These are phyloP conservation scores for Sarocladiaceae sp. DNA, from an alignment of 2,329 filamentous ascomycete genomes.

Conservation along the genomic window DNA sequence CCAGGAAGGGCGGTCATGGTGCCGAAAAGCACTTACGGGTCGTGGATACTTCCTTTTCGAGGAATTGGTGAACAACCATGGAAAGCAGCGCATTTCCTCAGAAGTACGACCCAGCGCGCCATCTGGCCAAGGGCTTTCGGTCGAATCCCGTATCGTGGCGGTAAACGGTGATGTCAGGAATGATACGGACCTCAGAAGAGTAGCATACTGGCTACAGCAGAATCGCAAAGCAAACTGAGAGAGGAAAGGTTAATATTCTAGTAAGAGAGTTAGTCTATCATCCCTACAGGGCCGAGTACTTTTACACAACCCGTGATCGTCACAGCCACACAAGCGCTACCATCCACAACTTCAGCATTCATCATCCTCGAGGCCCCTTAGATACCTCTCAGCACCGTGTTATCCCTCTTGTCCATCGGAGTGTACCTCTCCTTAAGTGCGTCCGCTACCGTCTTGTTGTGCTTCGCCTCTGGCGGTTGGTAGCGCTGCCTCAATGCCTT, in stretches of 20 bases:
- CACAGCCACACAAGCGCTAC: neutral
- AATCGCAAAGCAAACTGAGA: neutral
- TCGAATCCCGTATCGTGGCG: too few species aligned
- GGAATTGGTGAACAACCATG: too few species aligned
- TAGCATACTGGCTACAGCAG: too few species aligned
- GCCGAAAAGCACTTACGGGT: too few species aligned
- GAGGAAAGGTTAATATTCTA: neutral
- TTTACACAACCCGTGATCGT: slow-evolving; percentile 5
- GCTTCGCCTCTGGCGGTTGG: slow-evolving; percentile 30
- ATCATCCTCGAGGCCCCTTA: slow-evolving; percentile 14
- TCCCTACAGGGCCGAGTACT: slow-evolving; percentile 2
- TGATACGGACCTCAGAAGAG: too few species aligned
- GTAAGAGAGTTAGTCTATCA: slow-evolving; percentile 7
- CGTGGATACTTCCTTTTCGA: too few species aligned
- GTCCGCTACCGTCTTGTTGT: slow-evolving; percentile 46
- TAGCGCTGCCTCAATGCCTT: slow-evolving; percentile 47
- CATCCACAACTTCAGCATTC: neutral
- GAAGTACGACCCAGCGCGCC: too few species aligned
- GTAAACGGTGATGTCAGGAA: too few species aligned
- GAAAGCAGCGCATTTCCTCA: too few species aligned
- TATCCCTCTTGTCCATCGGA: slow-evolving; percentile 39
- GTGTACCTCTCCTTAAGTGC: slow-evolving; percentile 49
- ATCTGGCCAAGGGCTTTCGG: too few species aligned
- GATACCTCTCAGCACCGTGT: slow-evolving; percentile 35
- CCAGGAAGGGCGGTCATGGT: too few species aligned